phyloP scores from a whole-genome alignment of 2,329 filamentous ascomycete genomes.

The Sarocladium brachiariae region DNA sequence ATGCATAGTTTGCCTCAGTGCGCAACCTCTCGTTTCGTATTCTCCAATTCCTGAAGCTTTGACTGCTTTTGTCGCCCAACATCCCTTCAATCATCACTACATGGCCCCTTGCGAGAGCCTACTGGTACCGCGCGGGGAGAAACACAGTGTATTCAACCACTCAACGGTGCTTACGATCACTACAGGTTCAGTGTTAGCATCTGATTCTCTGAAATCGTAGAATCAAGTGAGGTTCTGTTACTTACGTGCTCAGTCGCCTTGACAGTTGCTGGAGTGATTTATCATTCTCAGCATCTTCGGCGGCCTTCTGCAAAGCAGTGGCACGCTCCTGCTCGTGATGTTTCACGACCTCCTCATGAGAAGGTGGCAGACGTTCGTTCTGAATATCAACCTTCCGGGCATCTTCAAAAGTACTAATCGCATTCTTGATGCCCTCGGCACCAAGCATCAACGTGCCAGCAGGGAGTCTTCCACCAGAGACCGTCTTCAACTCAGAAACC shows the following conservation, averaged over 20 bases:
- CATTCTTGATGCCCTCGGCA: conserved; percentile 97
- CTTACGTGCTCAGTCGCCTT: conserved; percentile 86
- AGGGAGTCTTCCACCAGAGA: conserved; percentile 83
- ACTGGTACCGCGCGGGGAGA: not conserved
- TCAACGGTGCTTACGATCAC: conserved; percentile 17
- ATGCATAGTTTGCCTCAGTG: conserved; percentile 1
- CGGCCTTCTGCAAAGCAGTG: conserved; percentile 78
- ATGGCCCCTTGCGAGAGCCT: not conserved
- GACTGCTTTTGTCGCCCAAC: not conserved
- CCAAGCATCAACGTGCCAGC: conserved; percentile 96
- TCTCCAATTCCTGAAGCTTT: not conserved
- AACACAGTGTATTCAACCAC: not conserved
- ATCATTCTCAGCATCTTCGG: conserved; percentile 86
- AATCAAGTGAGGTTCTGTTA: conserved; percentile 7
- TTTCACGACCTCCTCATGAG: conserved; percentile 81
- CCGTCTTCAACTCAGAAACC: conserved; percentile 96
- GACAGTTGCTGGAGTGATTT: conserved; percentile 79
- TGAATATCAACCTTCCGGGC: conserved; percentile 94
- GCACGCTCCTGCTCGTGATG: conserved; percentile 75
- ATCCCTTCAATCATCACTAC: not conserved
- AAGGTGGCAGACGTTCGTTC: conserved; percentile 90
- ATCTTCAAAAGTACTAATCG: conserved; percentile 94
- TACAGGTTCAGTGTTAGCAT: conserved; percentile 7
- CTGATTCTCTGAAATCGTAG: not conserved
- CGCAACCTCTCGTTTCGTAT: not conserved